These are phyloP conservation scores for Entophlyctis helioformis DNA, from an alignment of 192 early-diverging fungal species.

Conservation along the genomic window DNA sequence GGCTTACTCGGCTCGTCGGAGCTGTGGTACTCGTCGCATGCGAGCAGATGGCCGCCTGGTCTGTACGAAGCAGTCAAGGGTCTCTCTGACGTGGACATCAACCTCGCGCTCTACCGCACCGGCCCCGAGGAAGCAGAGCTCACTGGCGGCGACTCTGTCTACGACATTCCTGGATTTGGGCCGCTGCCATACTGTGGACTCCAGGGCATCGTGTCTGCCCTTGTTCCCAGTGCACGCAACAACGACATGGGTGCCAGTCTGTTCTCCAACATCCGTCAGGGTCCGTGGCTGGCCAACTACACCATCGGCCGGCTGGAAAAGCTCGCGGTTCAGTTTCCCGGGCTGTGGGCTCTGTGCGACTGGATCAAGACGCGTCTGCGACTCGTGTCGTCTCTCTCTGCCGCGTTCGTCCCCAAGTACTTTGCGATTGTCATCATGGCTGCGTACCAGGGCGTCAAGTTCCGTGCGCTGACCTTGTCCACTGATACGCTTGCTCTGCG, in stretches of 20 bases:
- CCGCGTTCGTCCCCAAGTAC: conserved; percentile 86
- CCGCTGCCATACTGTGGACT: conserved; percentile 78
- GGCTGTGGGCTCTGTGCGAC: not conserved
- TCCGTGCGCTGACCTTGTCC: conserved; percentile 40
- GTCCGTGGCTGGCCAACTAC: conserved; percentile 89
- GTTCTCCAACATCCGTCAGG: conserved; percentile 77
- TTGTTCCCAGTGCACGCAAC: conserved; percentile 62
- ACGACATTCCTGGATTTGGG: conserved; percentile 84
- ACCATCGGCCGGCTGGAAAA: conserved; percentile 57
- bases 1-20: conserved; percentile 25
- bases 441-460: conserved; percentile 60
- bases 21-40: conserved; percentile 16
- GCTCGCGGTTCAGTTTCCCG: conserved; percentile 10
- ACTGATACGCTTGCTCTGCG: not conserved
- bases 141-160: conserved; percentile 65
- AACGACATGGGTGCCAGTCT: conserved; percentile 93
- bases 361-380: conserved; percentile 57
- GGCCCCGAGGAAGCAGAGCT: conserved; percentile 82
- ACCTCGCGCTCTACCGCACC: conserved; percentile 75
- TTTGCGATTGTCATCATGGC: conserved; percentile 74
- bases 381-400: conserved; percentile 59
- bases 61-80: conserved; percentile 46
- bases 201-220: conserved; percentile 79
- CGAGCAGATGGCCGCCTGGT: conserved; percentile 27
- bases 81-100: conserved; percentile 62